Evolutionary conservation across 345 rosid genomes (phyloP).

Genomic region (Mangifera indica): DNA sequence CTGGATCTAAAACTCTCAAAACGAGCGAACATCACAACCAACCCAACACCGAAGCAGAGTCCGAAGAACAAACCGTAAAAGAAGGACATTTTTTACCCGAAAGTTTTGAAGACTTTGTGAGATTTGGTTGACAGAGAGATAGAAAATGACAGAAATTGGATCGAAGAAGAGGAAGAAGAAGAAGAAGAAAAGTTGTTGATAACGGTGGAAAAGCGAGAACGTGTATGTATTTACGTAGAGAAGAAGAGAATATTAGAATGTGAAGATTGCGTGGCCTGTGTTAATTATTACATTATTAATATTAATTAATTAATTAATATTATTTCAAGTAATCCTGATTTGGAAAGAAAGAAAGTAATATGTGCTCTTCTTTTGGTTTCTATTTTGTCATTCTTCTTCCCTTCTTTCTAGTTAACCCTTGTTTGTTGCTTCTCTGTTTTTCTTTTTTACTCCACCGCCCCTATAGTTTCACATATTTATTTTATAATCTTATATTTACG

Average conservation of each 20-base stretch:
- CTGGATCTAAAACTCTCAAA: constrained; percentile 57
- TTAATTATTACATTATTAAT: background rate
- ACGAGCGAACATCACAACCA: constrained; percentile 59
- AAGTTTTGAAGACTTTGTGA: background rate
- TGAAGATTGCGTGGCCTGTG: background rate
- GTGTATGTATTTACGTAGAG: background rate
- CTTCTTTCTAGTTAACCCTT: background rate
- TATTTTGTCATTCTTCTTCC: background rate
- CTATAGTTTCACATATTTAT: background rate
- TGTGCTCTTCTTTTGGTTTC: constrained; percentile 8
- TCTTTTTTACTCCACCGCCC: background rate
- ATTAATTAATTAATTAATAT: background rate
- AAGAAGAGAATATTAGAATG: background rate
- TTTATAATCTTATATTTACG: too few species aligned
- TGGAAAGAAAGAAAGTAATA: constrained; percentile 6
- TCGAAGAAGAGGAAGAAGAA: background rate
- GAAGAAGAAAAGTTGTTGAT: background rate
- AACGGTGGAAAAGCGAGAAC: background rate
- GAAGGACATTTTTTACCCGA: constrained; percentile 39
- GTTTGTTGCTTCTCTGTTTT: too few species aligned
- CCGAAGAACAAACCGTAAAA: constrained; percentile 53
- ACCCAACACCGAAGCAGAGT: constrained; percentile 47
- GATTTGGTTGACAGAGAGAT: background rate
- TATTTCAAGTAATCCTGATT: background rate
- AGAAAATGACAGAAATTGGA: background rate